Evolutionary conservation across 176 grass and related monocot genomes (phyloP).

Genomic region (Oropetium thomaeum): DNA sequence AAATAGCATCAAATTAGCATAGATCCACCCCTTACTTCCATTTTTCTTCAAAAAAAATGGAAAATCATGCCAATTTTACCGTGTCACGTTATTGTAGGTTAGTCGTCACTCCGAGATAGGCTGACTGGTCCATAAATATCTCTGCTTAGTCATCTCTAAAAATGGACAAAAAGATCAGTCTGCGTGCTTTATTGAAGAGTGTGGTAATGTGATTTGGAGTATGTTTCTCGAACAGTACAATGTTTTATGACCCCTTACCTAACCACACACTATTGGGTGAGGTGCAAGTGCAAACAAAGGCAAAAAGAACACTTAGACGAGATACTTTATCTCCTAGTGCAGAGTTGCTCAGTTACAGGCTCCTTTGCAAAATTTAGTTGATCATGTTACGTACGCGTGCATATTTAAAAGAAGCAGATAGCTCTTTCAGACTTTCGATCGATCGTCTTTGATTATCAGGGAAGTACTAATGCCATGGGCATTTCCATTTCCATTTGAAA

Average conservation of each 20-base stretch:
- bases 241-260: constrained; percentile 30
- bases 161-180: constrained; percentile 8
- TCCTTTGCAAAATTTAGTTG: background rate
- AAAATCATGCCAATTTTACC: background rate
- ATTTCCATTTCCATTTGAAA: background rate
- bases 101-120: background rate
- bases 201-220: background rate
- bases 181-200: background rate
- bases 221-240: constrained; percentile 24
- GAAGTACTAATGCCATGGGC: background rate
- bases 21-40: no score
- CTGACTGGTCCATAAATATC: constrained; percentile 20
- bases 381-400: background rate
- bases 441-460: constrained; percentile 4
- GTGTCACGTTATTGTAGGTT: background rate
- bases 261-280: constrained; percentile 17
- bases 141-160: background rate
- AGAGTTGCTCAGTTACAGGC: background rate
- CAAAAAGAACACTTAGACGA: constrained; percentile 19
- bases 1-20: background rate
- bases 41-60: no score
- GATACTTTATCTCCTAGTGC: background rate
- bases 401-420: background rate
- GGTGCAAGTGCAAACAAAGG: background rate
- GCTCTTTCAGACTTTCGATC: background rate